Evolutionary conservation across 1,284 basidiomycete genomes (phyloP).

Genomic region (Ustilago vetiveriae): DNA sequence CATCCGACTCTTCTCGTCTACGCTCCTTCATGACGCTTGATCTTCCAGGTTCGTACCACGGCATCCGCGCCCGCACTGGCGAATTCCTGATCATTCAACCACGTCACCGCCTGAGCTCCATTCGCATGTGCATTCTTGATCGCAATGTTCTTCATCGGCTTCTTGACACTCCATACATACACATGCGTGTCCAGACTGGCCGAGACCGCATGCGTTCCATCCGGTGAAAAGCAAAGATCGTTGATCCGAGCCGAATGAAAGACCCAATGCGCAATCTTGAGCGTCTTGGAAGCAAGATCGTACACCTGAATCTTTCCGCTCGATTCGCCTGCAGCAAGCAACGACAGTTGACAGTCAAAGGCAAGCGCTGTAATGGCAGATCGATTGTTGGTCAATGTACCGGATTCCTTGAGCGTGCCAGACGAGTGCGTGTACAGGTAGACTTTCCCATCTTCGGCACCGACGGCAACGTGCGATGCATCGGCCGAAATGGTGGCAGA

Average conservation of each 20-base stretch:
- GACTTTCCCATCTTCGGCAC: constrained; percentile 70
- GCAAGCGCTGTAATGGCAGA: constrained; percentile 76
- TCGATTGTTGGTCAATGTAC: constrained; percentile 73
- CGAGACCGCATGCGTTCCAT: constrained; percentile 77
- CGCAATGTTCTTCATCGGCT: constrained; percentile 80
- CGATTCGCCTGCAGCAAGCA: constrained; percentile 77
- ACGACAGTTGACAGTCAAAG: constrained; percentile 80
- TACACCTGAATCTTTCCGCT: constrained; percentile 82
- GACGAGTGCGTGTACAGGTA: constrained; percentile 39
- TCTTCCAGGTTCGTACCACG: constrained; percentile 28
- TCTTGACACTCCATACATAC: constrained; percentile 85
- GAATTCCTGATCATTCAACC: constrained; percentile 75
- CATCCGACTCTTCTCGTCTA: too few relatives aligned
- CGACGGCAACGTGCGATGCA: constrained; percentile 74
- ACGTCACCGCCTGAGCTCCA: constrained; percentile 77
- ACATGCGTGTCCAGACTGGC: constrained; percentile 78
- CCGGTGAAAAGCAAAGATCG: constrained; percentile 79
- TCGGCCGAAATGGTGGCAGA: constrained; percentile 71
- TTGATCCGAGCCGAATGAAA: constrained; percentile 86
- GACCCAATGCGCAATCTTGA: constrained; percentile 74
- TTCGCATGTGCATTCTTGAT: constrained; percentile 72
- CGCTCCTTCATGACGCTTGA: constrained; percentile 29
- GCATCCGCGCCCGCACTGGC: constrained; percentile 84
- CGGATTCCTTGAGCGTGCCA: constrained; percentile 7
- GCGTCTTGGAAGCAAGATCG: constrained; percentile 71